These are phyloP conservation scores for Rhinocladiella similis DNA, from an alignment of 2,329 filamentous ascomycete species.

Conservation along the genomic window DNA sequence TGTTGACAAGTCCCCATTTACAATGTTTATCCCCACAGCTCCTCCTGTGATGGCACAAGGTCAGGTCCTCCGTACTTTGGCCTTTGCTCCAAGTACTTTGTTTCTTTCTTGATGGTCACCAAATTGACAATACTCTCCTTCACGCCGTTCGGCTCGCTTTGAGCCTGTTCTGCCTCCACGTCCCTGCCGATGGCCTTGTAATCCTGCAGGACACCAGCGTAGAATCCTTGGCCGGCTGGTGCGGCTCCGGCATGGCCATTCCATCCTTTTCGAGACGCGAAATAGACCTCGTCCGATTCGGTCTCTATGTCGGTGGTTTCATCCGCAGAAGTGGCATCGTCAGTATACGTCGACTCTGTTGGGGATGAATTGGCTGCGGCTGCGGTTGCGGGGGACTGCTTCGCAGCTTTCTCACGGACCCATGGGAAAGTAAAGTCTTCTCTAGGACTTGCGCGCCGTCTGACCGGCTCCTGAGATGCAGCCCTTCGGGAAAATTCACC, in stretches of 20 bases:
- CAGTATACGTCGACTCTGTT: background rate
- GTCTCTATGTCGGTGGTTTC: constrained; percentile 22
- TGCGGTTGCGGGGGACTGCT: background rate
- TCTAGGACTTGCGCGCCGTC: constrained; percentile 8
- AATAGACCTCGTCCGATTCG: constrained; percentile 24
- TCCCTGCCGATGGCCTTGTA: constrained; percentile 21
- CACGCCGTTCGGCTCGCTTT: background rate
- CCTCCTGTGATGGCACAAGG: constrained; percentile 19
- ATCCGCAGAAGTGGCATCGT: background rate
- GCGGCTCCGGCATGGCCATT: constrained; percentile 15
- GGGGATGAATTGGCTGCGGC: background rate
- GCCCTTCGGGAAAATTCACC: constrained; percentile 14
- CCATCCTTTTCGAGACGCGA: constrained; percentile 23
- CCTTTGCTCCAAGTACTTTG: background rate
- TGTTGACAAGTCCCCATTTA: too few relatives aligned
- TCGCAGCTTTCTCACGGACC: background rate
- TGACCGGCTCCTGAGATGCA: constrained; percentile 16
- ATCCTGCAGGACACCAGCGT: constrained; percentile 19
- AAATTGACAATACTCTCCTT: constrained; percentile 6
- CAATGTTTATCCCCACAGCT: constrained; percentile 20
- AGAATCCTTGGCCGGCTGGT: constrained; percentile 15
- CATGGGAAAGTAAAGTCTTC: constrained; percentile 3
- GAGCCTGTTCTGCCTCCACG: constrained; percentile 12
- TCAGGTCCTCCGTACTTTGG: constrained; percentile 11
- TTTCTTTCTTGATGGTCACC: constrained; percentile 11